Evolutionary conservation across 2,329 filamentous ascomycete species (phyloP).

Genomic region (Aureobasidium sp.): DNA sequence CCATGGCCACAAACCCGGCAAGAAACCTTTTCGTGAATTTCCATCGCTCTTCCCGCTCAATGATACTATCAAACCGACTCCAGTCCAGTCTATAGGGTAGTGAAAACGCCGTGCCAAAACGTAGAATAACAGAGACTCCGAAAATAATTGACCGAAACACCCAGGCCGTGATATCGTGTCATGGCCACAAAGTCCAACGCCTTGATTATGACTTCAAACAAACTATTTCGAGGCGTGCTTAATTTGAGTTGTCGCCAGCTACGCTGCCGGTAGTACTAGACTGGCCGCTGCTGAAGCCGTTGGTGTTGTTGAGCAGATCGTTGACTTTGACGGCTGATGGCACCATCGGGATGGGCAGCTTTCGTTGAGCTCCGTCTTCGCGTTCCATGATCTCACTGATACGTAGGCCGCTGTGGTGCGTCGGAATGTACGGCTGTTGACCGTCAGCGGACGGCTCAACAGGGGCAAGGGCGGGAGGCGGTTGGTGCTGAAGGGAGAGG

Average conservation of each 20-base stretch:
- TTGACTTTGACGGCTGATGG: conserved; percentile 63
- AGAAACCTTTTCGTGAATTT: not conserved
- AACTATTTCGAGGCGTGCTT: not conserved
- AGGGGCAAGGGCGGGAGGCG: conserved; percentile 56
- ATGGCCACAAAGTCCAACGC: conserved; percentile 6
- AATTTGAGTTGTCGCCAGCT: conserved; percentile 34
- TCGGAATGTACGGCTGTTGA: conserved; percentile 52
- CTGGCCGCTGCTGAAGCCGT: conserved; percentile 64
- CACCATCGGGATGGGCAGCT: conserved; percentile 85
- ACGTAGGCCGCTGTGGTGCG: conserved; percentile 60
- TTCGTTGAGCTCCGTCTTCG: conserved; percentile 78
- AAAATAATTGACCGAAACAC: conserved; percentile 6
- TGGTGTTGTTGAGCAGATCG: conserved; percentile 59
- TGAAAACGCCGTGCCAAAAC: conserved; percentile 11
- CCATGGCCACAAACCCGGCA: not conserved
- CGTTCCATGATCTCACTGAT: conserved; percentile 90
- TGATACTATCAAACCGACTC: conserved; percentile 11
- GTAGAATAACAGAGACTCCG: conserved; percentile 7
- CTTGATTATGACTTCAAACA: not conserved
- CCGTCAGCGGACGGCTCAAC: conserved; percentile 61
- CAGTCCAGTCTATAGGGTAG: conserved; percentile 13
- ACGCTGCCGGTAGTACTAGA: conserved; percentile 74
- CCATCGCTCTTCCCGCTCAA: conserved; percentile 2
- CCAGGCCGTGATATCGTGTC: conserved; percentile 10
- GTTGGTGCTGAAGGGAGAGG: conserved; percentile 54